Evolutionary conservation across 257 asterid species (phyloP).

Genomic region (Ajuga chamaepitys): DNA sequence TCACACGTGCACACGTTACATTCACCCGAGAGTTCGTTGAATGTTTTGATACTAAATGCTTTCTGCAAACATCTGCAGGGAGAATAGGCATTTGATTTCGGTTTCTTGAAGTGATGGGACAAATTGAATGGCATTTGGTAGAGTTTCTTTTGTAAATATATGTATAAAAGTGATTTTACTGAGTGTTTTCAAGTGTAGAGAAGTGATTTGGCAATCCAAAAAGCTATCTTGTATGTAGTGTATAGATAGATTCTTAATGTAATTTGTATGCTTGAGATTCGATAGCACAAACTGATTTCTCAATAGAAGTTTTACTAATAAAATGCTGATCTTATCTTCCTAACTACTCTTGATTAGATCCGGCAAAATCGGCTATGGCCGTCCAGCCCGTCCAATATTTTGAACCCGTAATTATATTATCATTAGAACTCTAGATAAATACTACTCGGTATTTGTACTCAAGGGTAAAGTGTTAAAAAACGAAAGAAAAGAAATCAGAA

Average conservation of each 20-base stretch:
- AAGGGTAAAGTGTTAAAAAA: no score
- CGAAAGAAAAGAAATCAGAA: no score
- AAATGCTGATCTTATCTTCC: not conserved
- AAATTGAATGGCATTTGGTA: conserved; percentile 4
- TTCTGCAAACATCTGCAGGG: conserved; percentile 15
- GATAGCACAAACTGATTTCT: not conserved
- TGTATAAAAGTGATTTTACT: not conserved
- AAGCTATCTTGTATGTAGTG: conserved; percentile 3
- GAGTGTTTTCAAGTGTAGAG: not conserved
- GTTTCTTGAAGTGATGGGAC: conserved; percentile 1
- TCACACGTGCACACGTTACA: no score
- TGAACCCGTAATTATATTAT: no score
- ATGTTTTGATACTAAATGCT: not conserved
- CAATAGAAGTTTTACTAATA: not conserved
- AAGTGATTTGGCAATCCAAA: not conserved
- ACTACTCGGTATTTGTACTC: no score
- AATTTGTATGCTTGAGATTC: conserved; percentile 5
- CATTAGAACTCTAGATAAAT: no score
- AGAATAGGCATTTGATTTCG: not conserved
- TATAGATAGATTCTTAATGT: conserved; percentile 20
- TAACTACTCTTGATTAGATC: no score
- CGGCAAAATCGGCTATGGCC: no score
- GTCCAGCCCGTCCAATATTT: no score
- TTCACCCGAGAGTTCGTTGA: not conserved
- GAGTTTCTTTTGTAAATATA: conserved; percentile 8